Base-by-base conservation (phyloP, 2,329 filamentous ascomycete species). In the Gnomoniopsis smithogilvyi region DNA sequence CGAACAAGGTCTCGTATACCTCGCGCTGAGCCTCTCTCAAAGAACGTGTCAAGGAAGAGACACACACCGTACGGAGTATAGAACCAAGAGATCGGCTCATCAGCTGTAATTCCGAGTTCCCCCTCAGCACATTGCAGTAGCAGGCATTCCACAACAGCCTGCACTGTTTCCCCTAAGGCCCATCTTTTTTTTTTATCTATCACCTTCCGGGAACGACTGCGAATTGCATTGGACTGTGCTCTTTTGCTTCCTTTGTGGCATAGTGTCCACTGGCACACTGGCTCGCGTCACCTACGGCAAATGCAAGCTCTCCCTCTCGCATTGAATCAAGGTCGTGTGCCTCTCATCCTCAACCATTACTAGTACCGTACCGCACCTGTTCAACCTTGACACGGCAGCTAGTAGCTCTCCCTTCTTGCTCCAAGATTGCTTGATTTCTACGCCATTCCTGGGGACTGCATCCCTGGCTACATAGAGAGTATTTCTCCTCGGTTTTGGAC, bases 241-340 rank as follows among this genome's bases (percentile, higher is more conserved):
- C 74, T 70, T 71, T 53, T 54, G 48, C 51, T 46, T 53, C 41
- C 59, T 55, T 61, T 55, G 59, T 61, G 19, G 21, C 45, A 47
- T 47, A 24, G 45, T 47, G 55, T 30, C 51, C 48, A 45, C 59
- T 51, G 24, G 51, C 26, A 34, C 38, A n/a, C 24, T 30, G 51
- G 51, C 59, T 56, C 52, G 59, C 59, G 52, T 57, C 48, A 50
- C 51, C 59, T 61, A 48, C 58, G 36, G 56, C 55, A 51, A 51
- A 38, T 24, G 47, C 47, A 59, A 53, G 55, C 55, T 61, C 55
- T 51, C 38, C 41, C 47, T 41, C 41, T 36, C 36, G 45, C 50
- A 41, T 61, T 47, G 50, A 36, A 21, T 45, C 53, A 36, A 54
- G 36, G 33, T 46, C 21, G 46, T 51, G 55, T 33, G 34, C 56